Conservation (phyloP, 768 basidiomycete species). For the Suillus tomentosus region DNA sequence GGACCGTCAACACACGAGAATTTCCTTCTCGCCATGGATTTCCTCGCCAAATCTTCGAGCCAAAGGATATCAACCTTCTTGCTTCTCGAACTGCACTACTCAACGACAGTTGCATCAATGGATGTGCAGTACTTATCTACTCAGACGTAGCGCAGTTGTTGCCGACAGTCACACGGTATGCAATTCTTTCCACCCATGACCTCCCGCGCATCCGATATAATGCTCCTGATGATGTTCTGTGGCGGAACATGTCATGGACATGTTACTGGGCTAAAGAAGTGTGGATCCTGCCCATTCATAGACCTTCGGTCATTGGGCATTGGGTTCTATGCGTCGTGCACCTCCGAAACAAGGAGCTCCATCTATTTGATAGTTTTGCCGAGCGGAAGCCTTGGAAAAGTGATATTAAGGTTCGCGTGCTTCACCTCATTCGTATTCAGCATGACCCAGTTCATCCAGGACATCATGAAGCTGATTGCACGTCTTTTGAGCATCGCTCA, state of each 20-base stretch:
- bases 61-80: no score
- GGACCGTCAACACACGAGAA: no score
- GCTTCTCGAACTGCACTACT: constrained; percentile 6
- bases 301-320: constrained; percentile 23
- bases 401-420: constrained; percentile 14
- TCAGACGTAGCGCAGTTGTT: no score
- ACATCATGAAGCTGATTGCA: background rate
- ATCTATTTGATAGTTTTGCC: constrained; percentile 37
- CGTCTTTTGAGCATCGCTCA: background rate
- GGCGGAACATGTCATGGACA: constrained; percentile 16
- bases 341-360: constrained; percentile 16
- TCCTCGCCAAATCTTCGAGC: no score
- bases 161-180: no score
- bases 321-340: constrained; percentile 33
- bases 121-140: constrained; percentile 9
- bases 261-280: constrained; percentile 31
- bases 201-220: constrained; percentile 5
- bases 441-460: background rate
- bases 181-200: constrained; percentile 8
- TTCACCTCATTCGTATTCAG: no score
- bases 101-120: constrained; percentile 14
- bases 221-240: constrained; percentile 19
- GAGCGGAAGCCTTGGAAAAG: background rate
- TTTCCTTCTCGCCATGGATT: no score
- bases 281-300: constrained; percentile 42